Conservation (phyloP, 73 alveolate species). For the Effrenium voratum region DNA sequence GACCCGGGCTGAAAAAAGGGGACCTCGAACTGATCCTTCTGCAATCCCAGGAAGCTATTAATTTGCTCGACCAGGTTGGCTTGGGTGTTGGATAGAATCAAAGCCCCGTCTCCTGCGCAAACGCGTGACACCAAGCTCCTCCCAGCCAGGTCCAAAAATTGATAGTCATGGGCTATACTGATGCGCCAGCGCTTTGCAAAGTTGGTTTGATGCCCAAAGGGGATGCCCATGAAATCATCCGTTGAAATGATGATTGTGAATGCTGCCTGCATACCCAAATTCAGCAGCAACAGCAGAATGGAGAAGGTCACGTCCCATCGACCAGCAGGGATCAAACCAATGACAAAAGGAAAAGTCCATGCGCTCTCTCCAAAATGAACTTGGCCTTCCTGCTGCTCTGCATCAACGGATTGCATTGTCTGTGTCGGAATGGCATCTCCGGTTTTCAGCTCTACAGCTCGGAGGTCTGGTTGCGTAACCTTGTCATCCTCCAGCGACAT, state of each 20-base stretch:
- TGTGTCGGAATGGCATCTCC: neutral
- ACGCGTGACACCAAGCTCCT: slow-evolving; percentile 69
- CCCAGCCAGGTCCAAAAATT: slow-evolving; percentile 32
- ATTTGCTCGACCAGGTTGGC: slow-evolving; percentile 51
- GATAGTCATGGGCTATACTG: slow-evolving; percentile 58
- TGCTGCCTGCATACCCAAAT: slow-evolving; percentile 26
- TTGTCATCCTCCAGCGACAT: too few relatives aligned
- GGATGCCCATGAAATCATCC: slow-evolving; percentile 26
- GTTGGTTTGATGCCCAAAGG: neutral
- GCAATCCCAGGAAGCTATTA: slow-evolving; percentile 7
- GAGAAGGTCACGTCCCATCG: slow-evolving; percentile 52
- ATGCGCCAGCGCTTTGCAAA: slow-evolving; percentile 59
- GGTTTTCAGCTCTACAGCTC: neutral
- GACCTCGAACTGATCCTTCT: slow-evolving; percentile 14
- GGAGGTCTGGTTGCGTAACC: too few relatives aligned
- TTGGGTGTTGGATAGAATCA: slow-evolving; percentile 48
- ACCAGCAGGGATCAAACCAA: slow-evolving; percentile 44
- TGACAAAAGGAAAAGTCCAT: slow-evolving; percentile 44
- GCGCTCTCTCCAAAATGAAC: slow-evolving; percentile 62
- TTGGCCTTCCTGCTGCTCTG: slow-evolving; percentile 18
- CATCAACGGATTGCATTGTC: too few relatives aligned
- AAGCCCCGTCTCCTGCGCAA: slow-evolving; percentile 48
- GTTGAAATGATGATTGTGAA: neutral
- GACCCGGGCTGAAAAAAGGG: slow-evolving; percentile 37
- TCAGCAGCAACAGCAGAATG: slow-evolving; percentile 24